These are phyloP conservation scores for Alternaria sp. DNA, from an alignment of 2,329 filamentous ascomycete species.

Conservation along the genomic window DNA sequence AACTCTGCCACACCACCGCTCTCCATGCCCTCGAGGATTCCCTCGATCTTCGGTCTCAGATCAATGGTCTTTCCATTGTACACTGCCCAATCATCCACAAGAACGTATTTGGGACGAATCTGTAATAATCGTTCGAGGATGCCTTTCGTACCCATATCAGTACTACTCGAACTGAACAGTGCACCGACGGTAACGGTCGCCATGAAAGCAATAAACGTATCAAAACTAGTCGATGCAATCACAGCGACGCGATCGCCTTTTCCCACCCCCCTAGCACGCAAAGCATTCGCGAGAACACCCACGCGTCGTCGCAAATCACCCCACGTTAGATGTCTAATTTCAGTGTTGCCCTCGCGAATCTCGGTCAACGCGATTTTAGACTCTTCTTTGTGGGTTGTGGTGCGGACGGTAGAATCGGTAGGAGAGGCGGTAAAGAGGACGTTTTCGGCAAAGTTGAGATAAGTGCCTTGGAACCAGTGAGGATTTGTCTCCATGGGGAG, in stretches of 20 bases:
- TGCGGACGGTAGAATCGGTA: conserved; percentile 56
- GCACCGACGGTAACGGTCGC: conserved; percentile 76
- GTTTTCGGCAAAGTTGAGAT: conserved; percentile 83
- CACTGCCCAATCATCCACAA: conserved; percentile 80
- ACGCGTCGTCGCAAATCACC: conserved; percentile 68
- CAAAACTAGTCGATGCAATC: conserved; percentile 77
- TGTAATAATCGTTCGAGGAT: conserved; percentile 78
- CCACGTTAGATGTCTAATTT: conserved; percentile 69
- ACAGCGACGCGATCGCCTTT: conserved; percentile 79
- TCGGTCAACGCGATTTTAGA: conserved; percentile 75
- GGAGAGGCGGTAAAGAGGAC: conserved; percentile 68
- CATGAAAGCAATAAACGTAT: conserved; percentile 76
- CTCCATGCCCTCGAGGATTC: conserved; percentile 70
- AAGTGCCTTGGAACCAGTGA: conserved; percentile 78
- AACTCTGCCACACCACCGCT: conserved; percentile 67
- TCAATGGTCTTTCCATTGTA: conserved; percentile 83
- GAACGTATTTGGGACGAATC: conserved; percentile 80
- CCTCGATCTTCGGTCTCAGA: conserved; percentile 74
- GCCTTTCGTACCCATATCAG: conserved; percentile 84
- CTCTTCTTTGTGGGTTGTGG: conserved; percentile 73
- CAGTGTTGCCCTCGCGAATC: conserved; percentile 71
- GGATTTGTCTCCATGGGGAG: conserved; percentile 76
- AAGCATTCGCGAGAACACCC: conserved; percentile 69
- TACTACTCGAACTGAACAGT: conserved; percentile 78
- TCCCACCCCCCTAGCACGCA: conserved; percentile 71